These are phyloP conservation scores for Pseudocercospora crystallina DNA, from an alignment of 2,329 filamentous ascomycete genomes.

Conservation along the genomic window DNA sequence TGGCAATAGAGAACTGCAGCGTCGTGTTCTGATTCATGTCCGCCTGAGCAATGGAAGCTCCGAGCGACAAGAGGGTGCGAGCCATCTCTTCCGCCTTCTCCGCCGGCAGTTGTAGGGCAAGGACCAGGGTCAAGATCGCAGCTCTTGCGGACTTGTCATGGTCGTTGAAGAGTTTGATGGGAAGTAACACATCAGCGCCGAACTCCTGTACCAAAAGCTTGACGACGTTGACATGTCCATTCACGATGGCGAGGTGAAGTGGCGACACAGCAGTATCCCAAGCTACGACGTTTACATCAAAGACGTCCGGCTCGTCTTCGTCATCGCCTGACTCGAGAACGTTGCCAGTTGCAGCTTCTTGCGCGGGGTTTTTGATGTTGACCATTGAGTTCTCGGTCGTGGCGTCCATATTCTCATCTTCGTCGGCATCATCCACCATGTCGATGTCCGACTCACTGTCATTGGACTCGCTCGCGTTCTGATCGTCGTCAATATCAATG, in stretches of 20 bases:
- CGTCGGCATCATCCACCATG: conserved; percentile 50
- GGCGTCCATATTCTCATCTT: conserved; percentile 35
- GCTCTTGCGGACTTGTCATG: conserved; percentile 51
- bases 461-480: conserved; percentile 19
- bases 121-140: conserved; percentile 67
- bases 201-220: conserved; percentile 67
- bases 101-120: conserved; percentile 64
- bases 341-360: conserved; percentile 39
- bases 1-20: conserved; percentile 63
- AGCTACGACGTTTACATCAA: conserved; percentile 72
- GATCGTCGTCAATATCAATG: not conserved
- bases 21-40: conserved; percentile 65
- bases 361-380: conserved; percentile 52
- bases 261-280: conserved; percentile 77
- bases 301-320: conserved; percentile 72
- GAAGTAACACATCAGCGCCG: conserved; percentile 73
- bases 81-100: conserved; percentile 67
- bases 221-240: conserved; percentile 69
- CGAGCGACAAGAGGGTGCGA: conserved; percentile 64
- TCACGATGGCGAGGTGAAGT: conserved; percentile 75
- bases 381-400: conserved; percentile 70
- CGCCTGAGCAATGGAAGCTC: conserved; percentile 71
- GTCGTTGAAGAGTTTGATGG: conserved; percentile 63
- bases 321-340: conserved; percentile 50
- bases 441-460: conserved; percentile 41